These are phyloP conservation scores for Balansia obtecta DNA, from an alignment of 2,329 filamentous ascomycete genomes.

Conservation along the genomic window DNA sequence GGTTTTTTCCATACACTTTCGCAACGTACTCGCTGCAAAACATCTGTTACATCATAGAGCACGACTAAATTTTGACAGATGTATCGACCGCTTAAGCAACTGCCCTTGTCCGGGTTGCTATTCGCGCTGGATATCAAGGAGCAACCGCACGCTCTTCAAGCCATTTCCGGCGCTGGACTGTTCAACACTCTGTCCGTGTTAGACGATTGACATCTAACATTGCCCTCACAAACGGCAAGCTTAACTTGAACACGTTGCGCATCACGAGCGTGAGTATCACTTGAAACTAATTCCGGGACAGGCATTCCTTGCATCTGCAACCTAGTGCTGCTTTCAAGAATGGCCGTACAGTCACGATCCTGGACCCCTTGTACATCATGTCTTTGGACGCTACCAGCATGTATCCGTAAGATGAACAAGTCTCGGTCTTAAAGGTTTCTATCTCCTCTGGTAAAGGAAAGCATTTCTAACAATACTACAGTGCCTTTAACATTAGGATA, in stretches of 20 bases:
- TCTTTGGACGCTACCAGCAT: background rate
- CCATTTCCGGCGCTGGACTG: background rate
- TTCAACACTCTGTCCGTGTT: background rate
- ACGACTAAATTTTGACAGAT: background rate
- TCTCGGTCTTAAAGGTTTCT: background rate
- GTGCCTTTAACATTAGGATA: background rate
- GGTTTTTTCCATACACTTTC: background rate
- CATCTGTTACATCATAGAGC: background rate
- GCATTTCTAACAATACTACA: background rate
- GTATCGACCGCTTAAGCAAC: background rate
- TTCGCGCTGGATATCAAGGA: background rate
- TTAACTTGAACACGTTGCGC: background rate
- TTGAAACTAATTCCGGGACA: background rate
- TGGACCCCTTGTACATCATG: background rate
- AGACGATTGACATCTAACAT: background rate
- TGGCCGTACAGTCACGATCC: background rate
- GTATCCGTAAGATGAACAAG: background rate
- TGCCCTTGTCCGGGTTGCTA: background rate
- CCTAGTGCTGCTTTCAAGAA: background rate
- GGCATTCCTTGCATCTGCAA: background rate
- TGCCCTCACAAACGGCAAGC: background rate
- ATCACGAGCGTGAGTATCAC: background rate
- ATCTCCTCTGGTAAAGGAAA: background rate
- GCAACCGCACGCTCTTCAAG: background rate
- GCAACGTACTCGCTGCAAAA: background rate